Evolutionary conservation across 2,329 filamentous ascomycete species (phyloP).

Genomic region (Volutella citrinella): DNA sequence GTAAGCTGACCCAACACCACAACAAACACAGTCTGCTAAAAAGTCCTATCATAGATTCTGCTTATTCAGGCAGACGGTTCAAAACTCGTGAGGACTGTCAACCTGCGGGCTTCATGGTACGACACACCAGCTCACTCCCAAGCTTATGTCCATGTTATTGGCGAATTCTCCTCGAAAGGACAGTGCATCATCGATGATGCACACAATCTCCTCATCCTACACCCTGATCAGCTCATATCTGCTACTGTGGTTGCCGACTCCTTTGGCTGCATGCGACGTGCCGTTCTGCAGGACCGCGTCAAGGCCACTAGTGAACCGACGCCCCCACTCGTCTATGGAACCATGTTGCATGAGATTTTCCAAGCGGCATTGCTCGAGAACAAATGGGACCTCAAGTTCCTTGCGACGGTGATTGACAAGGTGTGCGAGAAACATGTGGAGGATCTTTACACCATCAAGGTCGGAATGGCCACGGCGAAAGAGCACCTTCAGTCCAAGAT

Average conservation of each 20-base stretch:
- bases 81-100: conserved; percentile 63
- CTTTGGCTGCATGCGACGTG: conserved; percentile 84
- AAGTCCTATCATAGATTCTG: conserved; percentile 61
- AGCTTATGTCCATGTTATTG: conserved; percentile 83
- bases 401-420: conserved; percentile 63
- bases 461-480: conserved; percentile 68
- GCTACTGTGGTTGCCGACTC: conserved; percentile 96
- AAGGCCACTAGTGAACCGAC: conserved; percentile 83
- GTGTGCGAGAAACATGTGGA: conserved; percentile 79
- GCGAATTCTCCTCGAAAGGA: conserved; percentile 65
- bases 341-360: conserved; percentile 91
- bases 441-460: conserved; percentile 82
- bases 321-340: conserved; percentile 84
- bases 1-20: conserved; percentile 43
- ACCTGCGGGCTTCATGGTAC: conserved; percentile 81
- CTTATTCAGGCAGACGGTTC: conserved; percentile 77
- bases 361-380: conserved; percentile 85
- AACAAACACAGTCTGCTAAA: conserved; percentile 11
- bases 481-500: conserved; percentile 83
- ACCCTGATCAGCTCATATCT: conserved; percentile 93
- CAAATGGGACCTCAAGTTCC: conserved; percentile 69
- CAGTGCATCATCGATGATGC: conserved; percentile 81
- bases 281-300: conserved; percentile 90
- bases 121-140: conserved; percentile 73
- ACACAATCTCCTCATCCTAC: conserved; percentile 81